A percentile compares a stretch with the other conserved stretches of the same genome.
Evolutionary conservation across 1,284 basidiomycete species (phyloP).

Genomic region (Puccinia hordei): DNA sequence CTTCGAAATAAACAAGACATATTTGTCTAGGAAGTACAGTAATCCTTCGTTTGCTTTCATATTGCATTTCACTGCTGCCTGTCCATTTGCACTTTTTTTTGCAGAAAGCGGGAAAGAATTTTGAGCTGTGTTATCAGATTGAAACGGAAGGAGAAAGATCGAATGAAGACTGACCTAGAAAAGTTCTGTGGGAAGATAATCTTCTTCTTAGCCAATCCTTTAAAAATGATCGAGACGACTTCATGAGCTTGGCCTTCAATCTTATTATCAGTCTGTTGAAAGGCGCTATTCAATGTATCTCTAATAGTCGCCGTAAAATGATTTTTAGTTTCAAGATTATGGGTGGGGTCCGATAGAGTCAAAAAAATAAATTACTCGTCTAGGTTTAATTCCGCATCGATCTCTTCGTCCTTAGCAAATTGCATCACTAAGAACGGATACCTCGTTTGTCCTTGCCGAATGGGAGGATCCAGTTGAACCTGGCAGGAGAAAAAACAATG

Average conservation of each 20-base stretch:
- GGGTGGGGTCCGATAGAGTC: not conserved
- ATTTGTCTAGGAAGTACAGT: conserved; percentile 96
- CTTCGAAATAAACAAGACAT: conserved; percentile 96
- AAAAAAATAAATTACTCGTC: conserved; percentile 69
- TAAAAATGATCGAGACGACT: conserved; percentile 92
- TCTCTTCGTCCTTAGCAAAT: conserved; percentile 93
- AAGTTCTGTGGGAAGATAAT: conserved; percentile 77
- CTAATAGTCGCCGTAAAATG: not conserved
- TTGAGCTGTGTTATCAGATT: not conserved
- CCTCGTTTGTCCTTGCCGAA: conserved; percentile 95
- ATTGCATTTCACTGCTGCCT: conserved; percentile 81
- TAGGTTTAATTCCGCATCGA: conserved; percentile 92
- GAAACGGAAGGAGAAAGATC: conserved; percentile 8
- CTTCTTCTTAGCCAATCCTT: conserved; percentile 84
- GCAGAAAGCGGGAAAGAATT: conserved; percentile 20
- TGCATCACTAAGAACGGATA: conserved; percentile 99
- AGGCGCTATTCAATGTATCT: conserved; percentile 23
- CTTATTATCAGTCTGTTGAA: conserved; percentile 46
- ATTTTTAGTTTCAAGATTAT: not conserved
- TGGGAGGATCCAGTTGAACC: conserved; percentile 86
- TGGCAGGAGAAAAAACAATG: conserved; percentile 57
- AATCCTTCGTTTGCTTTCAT: conserved; percentile 96
- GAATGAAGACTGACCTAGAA: conserved; percentile 76
- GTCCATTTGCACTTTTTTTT: conserved; percentile 61
- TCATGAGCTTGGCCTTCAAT: conserved; percentile 61